Conservation (phyloP, 495 filamentous ascomycete species). For the Lasiosphaeris hirsuta region DNA sequence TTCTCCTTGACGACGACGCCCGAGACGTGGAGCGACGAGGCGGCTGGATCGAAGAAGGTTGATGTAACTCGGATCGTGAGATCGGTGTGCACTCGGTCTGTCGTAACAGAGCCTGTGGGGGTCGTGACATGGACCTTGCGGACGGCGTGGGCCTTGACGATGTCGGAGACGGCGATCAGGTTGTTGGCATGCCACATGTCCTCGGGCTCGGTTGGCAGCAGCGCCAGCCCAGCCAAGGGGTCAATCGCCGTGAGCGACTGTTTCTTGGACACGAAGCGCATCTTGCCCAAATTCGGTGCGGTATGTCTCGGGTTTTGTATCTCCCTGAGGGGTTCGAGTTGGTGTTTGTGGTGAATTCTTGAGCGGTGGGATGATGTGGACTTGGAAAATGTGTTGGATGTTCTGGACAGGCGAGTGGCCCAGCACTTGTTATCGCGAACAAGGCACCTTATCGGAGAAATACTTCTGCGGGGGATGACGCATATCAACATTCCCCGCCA, state of each 20-base stretch:
- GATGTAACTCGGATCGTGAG: constrained; percentile 78
- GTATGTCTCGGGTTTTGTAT: neutral
- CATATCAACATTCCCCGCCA: neutral
- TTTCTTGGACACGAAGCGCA: constrained; percentile 30
- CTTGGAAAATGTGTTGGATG: neutral
- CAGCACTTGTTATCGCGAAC: neutral
- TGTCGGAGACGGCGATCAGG: constrained; percentile 75
- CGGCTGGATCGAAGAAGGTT: constrained; percentile 86
- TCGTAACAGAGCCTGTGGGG: constrained; percentile 69
- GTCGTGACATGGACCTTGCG: constrained; percentile 74
- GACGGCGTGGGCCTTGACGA: constrained; percentile 76
- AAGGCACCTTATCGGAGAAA: neutral
- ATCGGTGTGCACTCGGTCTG: constrained; percentile 70
- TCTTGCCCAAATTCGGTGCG: constrained; percentile 3
- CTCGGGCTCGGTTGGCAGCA: constrained; percentile 88
- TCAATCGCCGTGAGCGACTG: constrained; percentile 67
- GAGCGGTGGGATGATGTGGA: neutral
- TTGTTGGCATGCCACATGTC: constrained; percentile 99
- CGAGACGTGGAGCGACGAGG: constrained; percentile 77
- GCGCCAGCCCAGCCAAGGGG: constrained; percentile 66
- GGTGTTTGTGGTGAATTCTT: neutral
- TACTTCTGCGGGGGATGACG: neutral
- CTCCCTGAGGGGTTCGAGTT: neutral
- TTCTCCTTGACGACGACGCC: constrained; percentile 83
- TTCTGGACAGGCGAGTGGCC: neutral